phyloP scores from a whole-genome alignment of 345 rosid species.

The Ailanthus altissimus region DNA sequence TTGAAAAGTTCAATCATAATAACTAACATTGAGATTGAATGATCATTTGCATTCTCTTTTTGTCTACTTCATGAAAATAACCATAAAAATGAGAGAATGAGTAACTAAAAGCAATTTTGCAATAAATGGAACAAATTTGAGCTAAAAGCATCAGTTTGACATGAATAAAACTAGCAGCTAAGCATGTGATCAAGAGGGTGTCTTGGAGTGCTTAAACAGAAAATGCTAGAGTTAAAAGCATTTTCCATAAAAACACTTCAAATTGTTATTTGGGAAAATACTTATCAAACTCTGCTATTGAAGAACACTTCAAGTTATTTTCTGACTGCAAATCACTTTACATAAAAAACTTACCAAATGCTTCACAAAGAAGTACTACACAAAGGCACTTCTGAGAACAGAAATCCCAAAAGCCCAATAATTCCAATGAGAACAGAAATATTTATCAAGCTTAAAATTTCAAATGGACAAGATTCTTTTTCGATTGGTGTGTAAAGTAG shows the following conservation, averaged over 20 bases:
- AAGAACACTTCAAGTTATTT: not conserved
- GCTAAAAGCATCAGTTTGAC: not conserved
- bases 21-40: not conserved
- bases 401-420: not conserved
- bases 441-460: not conserved
- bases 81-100: not conserved
- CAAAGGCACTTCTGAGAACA: not conserved
- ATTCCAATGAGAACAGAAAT: not conserved
- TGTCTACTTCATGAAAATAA: too few relatives aligned
- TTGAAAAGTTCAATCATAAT: conserved; percentile 6
- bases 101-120: not conserved
- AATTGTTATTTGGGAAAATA: not conserved
- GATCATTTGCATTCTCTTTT: not conserved
- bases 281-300: not conserved
- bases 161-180: not conserved
- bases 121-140: not conserved
- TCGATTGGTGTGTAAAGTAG: not conserved
- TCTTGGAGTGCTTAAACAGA: not conserved
- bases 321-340: not conserved
- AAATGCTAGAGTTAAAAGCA: not conserved
- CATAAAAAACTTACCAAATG: not conserved
- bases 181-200: not conserved
- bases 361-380: not conserved
- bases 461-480: not conserved
- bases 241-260: not conserved